These are phyloP conservation scores for Aspergillus piperis DNA, from an alignment of 2,329 filamentous ascomycete genomes.

Conservation along the genomic window DNA sequence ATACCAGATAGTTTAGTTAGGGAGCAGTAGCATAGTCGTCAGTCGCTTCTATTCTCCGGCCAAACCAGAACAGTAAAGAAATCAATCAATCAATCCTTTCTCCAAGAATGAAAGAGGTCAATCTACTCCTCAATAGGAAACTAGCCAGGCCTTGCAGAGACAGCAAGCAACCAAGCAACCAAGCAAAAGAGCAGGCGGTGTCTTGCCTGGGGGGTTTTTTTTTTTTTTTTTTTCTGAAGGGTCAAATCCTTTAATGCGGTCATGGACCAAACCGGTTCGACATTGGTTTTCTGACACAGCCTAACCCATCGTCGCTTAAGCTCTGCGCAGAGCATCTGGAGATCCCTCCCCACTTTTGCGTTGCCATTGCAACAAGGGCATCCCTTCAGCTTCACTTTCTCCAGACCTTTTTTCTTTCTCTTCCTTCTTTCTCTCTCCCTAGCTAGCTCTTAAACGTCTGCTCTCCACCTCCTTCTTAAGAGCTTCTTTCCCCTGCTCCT, in stretches of 20 bases:
- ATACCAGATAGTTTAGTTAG: no score
- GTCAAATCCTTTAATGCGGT: constrained; percentile 7
- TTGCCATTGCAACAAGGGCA: constrained; percentile 47
- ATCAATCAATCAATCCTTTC: no score
- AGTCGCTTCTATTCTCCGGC: no score
- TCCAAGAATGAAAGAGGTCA: not conserved
- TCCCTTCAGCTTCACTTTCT: constrained; percentile 44
- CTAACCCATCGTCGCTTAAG: constrained; percentile 26
- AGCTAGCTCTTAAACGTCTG: constrained; percentile 14
- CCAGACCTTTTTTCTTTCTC: constrained; percentile 29
- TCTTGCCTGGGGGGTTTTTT: not conserved
- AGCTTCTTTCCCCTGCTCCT: constrained; percentile 14
- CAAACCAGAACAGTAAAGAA: no score
- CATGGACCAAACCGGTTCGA: constrained; percentile 17
- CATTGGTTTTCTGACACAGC: constrained; percentile 18
- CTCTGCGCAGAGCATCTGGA: constrained; percentile 33
- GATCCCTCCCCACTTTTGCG: constrained; percentile 44
- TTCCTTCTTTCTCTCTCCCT: constrained; percentile 22
- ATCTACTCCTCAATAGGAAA: not conserved
- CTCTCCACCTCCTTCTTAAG: constrained; percentile 23
- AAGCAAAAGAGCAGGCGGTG: not conserved
- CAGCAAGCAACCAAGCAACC: not conserved
- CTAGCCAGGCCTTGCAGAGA: not conserved
- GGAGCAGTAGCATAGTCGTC: no score
- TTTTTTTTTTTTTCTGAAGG: not conserved